phyloP scores from a whole-genome alignment of 331 rosid species.

The Telfairia occidentalis region DNA sequence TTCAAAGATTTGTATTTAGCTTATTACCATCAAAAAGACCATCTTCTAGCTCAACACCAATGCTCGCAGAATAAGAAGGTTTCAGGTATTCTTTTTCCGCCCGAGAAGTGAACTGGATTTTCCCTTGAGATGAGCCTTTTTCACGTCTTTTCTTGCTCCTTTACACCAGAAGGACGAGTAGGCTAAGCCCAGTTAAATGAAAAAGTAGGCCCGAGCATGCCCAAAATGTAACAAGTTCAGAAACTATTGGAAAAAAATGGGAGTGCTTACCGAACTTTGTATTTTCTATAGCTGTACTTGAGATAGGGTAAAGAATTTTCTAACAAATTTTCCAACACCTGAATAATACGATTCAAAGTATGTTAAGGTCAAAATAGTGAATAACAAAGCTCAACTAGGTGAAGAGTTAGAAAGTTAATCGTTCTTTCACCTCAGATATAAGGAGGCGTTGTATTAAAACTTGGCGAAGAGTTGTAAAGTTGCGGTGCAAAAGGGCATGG shows the following conservation, averaged over 20 bases:
- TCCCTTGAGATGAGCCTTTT: slow-evolving; percentile 48
- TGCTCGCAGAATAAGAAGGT: slow-evolving; percentile 88
- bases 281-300: slow-evolving; percentile 78
- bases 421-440: slow-evolving; percentile 60
- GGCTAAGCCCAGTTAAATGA: slow-evolving; percentile 15
- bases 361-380: not conserved
- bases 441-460: slow-evolving; percentile 87
- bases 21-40: slow-evolving; percentile 86
- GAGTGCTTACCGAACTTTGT: slow-evolving; percentile 55
- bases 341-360: slow-evolving; percentile 19
- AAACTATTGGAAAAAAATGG: not conserved
- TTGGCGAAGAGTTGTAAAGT: slow-evolving; percentile 75
- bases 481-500: slow-evolving; percentile 86
- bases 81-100: slow-evolving; percentile 92
- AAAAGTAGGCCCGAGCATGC: slow-evolving; percentile 14
- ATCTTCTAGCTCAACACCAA: slow-evolving; percentile 88
- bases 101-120: slow-evolving; percentile 59
- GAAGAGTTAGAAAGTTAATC: not conserved
- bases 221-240: slow-evolving; percentile 7
- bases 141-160: slow-evolving; percentile 57
- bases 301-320: slow-evolving; percentile 79
- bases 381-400: not conserved
- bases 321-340: slow-evolving; percentile 84
- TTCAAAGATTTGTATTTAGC: slow-evolving; percentile 13
- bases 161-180: slow-evolving; percentile 18